Evolutionary conservation across 768 basidiomycete genomes (phyloP).

Genomic region (Floccularia luteovirens): DNA sequence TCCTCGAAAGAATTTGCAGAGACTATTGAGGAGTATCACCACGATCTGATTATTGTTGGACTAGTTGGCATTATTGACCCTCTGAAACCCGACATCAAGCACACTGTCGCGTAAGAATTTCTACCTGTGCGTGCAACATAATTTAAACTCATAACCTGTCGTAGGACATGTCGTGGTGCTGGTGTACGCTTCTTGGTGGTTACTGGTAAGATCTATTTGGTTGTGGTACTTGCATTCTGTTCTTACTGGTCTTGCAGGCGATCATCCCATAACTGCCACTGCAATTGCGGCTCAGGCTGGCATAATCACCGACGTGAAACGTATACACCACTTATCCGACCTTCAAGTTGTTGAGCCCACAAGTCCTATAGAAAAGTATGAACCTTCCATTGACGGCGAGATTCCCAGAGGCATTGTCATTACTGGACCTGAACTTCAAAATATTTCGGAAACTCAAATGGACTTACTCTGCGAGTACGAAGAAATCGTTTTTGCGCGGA

Average conservation of each 20-base stretch:
- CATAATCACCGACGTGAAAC: constrained; percentile 33
- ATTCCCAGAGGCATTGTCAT: constrained; percentile 28
- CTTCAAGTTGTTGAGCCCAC: constrained; percentile 25
- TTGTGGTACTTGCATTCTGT: neutral
- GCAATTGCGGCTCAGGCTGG: constrained; percentile 61
- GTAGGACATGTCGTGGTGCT: constrained; percentile 38
- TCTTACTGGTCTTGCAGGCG: constrained; percentile 18
- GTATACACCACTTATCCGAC: constrained; percentile 28
- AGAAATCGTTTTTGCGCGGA: constrained; percentile 55
- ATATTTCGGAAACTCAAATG: constrained; percentile 22
- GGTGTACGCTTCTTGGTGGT: constrained; percentile 62
- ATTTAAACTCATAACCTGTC: neutral
- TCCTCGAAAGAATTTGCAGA: constrained; percentile 32
- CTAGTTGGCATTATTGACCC: constrained; percentile 59
- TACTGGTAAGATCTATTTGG: constrained; percentile 25
- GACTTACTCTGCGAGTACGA: constrained; percentile 26
- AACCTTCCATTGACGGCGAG: constrained; percentile 18
- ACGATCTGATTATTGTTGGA: constrained; percentile 44
- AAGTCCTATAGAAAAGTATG: constrained; percentile 14
- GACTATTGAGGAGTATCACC: constrained; percentile 30
- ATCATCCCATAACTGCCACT: constrained; percentile 52
- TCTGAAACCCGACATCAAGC: constrained; percentile 43
- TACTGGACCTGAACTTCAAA: constrained; percentile 31
- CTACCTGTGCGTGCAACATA: neutral
- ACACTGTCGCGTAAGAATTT: constrained; percentile 28